A percentile compares a stretch with the other conserved stretches of the same genome.
These are phyloP conservation scores for Pholiota conissans DNA, from an alignment of 768 basidiomycete genomes.

Conservation along the genomic window DNA sequence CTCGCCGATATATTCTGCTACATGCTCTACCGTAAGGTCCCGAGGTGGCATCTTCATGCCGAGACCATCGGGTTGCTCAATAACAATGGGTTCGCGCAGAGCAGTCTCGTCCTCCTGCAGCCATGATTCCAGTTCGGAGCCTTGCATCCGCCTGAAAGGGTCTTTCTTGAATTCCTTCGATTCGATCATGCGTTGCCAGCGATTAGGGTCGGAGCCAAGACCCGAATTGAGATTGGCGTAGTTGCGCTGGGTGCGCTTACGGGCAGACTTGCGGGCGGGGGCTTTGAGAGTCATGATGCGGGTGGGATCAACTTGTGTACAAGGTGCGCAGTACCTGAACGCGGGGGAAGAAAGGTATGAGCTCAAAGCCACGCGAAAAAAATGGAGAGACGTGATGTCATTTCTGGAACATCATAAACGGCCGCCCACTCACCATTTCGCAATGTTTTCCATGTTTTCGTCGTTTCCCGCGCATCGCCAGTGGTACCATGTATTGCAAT, in stretches of 20 bases:
- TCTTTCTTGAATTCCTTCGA: slow-evolving; percentile 62
- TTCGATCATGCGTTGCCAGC: slow-evolving; percentile 72
- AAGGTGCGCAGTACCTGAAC: slow-evolving; percentile 69
- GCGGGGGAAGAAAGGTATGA: slow-evolving; percentile 2
- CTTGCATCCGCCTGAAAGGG: slow-evolving; percentile 67
- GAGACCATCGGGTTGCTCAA: slow-evolving; percentile 75
- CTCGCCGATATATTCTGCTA: slow-evolving; percentile 78
- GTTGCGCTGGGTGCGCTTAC: slow-evolving; percentile 73
- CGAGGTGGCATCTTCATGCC: slow-evolving; percentile 87
- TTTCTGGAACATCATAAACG: slow-evolving; percentile 11
- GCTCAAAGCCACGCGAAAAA: slow-evolving; percentile 6
- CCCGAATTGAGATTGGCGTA: slow-evolving; percentile 73
- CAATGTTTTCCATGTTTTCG: slow-evolving; percentile 63
- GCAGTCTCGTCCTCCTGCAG: slow-evolving; percentile 69
- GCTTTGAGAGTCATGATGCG: slow-evolving; percentile 73
- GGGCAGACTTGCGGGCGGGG: slow-evolving; percentile 78
- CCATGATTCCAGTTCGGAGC: slow-evolving; percentile 75
- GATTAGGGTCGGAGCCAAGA: slow-evolving; percentile 59
- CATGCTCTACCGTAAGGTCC: slow-evolving; percentile 75
- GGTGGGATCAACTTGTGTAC: slow-evolving; percentile 57
- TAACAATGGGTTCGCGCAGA: slow-evolving; percentile 80
- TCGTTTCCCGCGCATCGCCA: slow-evolving; percentile 78
- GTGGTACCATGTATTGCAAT: slow-evolving; percentile 82
- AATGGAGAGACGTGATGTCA: slow-evolving; percentile 15
- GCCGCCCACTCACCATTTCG: slow-evolving; percentile 64